A percentile compares a stretch with the other conserved stretches of the same genome.
Evolutionary conservation across 306 rosid genomes (phyloP).

Genomic region (Trifolium repens): DNA sequence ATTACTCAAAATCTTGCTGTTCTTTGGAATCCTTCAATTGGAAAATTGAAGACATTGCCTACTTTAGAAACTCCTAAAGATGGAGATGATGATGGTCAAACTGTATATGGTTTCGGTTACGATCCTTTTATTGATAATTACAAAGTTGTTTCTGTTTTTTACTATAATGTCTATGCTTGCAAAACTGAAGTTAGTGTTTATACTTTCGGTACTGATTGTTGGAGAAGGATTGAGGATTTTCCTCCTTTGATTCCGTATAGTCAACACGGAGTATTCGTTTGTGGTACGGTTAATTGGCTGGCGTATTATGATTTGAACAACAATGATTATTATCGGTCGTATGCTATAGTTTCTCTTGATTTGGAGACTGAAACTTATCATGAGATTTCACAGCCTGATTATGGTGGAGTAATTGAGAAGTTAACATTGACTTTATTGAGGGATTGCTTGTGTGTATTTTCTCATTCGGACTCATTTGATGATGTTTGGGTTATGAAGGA

Average conservation of each 20-base stretch:
- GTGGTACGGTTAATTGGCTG: not conserved
- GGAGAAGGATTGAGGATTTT: constrained; percentile 41
- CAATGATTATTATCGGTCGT: too few species aligned
- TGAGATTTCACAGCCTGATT: too few species aligned
- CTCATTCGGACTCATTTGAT: too few species aligned
- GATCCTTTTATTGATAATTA: constrained; percentile 32
- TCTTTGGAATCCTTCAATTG: not conserved
- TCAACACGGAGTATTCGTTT: not conserved
- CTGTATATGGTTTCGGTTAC: constrained; percentile 41
- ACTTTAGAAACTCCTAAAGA: not conserved
- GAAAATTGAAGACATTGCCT: constrained; percentile 27
- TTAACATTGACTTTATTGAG: too few species aligned
- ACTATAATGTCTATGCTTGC: not conserved
- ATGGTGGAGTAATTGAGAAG: too few species aligned
- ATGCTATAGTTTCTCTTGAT: too few species aligned
- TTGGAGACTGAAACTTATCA: too few species aligned
- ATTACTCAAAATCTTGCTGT: not conserved
- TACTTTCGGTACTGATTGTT: constrained; percentile 13
- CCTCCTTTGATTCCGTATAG: constrained; percentile 1
- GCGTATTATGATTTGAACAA: not conserved
- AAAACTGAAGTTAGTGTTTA: constrained; percentile 33
- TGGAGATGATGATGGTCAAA: not conserved
- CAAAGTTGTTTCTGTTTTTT: not conserved
- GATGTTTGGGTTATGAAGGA: too few species aligned
- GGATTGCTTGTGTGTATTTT: too few species aligned